Base-by-base conservation (phyloP, 495 filamentous ascomycete genomes). In the Haplographium delicatum region DNA sequence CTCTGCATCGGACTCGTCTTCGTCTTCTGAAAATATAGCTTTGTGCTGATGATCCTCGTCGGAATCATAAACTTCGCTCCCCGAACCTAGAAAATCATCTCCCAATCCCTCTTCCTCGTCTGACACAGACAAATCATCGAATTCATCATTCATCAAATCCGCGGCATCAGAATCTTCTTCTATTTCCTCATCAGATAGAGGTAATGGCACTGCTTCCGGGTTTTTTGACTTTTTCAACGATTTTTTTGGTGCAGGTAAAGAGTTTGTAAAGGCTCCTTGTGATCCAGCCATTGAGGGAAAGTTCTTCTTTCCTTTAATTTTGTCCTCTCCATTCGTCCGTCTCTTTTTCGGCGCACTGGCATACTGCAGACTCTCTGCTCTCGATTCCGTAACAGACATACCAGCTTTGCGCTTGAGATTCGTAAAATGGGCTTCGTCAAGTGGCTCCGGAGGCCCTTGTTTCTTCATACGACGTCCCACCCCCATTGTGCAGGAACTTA, bases 1-100 rank as follows among this genome's bases (percentile, higher is more conserved):
- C 65, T 95, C 90, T 2, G 83, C 85, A 58, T 95, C 90, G 1
- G 84, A 87, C 31, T 89, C 81, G 51, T 91, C 89, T 63, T 96
- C 91, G 60, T 98, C 93, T 48, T 96, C 91, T 0, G 93, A 97
- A 72, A 95, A 98, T 70, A 93, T 84, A 30, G 82, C 78, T 61
- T 68, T 56, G 16, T 57, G 24, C 13, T 42, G 68, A 53, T 74
- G 74, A 44, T 86, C 83, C 35, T 84, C 81, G 33, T 81, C 84
- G 10, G 88, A 93, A 59, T 90, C 89, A 52, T 82, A 83, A 34
- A 88, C 78, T 1, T 85, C 87, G 47, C 81, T 65, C 53, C 56
- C 75, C 65, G 62, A 81, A 69, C 73, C 80, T 11, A 82, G 50
- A 59, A 83, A 78, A 49, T 84, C 81, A 57, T 79, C 74, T 10